Evolutionary conservation across 2,329 filamentous ascomycete genomes (phyloP).

Genomic region (Daldinia eschscholtzii): DNA sequence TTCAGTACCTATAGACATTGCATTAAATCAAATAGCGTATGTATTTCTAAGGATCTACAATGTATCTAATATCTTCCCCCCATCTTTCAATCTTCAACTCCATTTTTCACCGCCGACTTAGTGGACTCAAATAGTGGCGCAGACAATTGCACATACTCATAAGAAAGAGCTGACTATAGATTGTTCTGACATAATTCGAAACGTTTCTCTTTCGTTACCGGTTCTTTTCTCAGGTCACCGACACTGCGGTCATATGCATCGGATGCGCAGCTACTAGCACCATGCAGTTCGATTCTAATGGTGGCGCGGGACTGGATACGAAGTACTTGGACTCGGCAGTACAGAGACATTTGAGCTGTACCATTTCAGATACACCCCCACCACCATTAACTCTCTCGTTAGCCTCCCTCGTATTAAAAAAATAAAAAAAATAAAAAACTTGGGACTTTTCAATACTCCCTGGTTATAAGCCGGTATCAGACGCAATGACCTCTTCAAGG

Average conservation of each 20-base stretch:
- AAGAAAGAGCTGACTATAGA: slow-evolving; percentile 16
- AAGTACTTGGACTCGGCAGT: slow-evolving; percentile 30
- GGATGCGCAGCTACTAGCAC: slow-evolving; percentile 27
- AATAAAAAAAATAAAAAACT: slow-evolving; percentile 6
- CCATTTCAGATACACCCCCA: slow-evolving; percentile 19
- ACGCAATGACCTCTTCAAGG: slow-evolving; percentile 64
- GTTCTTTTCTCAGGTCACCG: slow-evolving; percentile 1
- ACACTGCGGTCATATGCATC: slow-evolving; percentile 30
- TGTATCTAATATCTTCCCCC: slow-evolving; percentile 15
- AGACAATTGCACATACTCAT: slow-evolving; percentile 22
- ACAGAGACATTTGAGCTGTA: slow-evolving; percentile 15
- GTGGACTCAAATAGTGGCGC: slow-evolving; percentile 1
- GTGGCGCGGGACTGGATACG: slow-evolving; percentile 38
- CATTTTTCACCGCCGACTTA: slow-evolving; percentile 21
- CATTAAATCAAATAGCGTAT: slow-evolving; percentile 13
- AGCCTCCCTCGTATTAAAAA: slow-evolving; percentile 17
- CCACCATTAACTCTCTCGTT: slow-evolving; percentile 26
- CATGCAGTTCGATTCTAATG: slow-evolving; percentile 34
- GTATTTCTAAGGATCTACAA: slow-evolving; percentile 3
- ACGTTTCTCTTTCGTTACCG: slow-evolving; percentile 10
- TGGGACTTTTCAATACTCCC: slow-evolving; percentile 1
- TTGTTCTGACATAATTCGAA: slow-evolving; percentile 22
- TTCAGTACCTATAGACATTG: not conserved
- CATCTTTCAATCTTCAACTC: slow-evolving; percentile 17
- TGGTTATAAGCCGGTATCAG: slow-evolving; percentile 20